Conservation (phyloP, 2,329 filamentous ascomycete species). For the Xylaria sp. region DNA sequence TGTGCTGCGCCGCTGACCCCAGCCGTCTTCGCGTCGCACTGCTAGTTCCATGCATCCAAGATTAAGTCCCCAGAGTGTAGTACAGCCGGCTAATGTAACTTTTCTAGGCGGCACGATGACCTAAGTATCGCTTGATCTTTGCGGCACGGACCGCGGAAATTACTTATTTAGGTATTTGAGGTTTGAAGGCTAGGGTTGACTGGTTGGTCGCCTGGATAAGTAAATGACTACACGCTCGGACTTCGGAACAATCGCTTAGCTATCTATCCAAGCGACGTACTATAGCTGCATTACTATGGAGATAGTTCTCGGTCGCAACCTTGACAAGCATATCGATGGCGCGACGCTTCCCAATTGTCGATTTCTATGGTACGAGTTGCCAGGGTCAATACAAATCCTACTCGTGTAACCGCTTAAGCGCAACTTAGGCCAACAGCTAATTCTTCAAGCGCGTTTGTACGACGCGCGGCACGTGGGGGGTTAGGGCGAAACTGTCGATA, state of each 20-base stretch:
- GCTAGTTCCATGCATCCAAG: slow-evolving; percentile 19
- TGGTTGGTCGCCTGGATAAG: neutral
- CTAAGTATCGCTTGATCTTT: slow-evolving; percentile 1
- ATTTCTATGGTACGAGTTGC: neutral
- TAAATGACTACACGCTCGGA: neutral
- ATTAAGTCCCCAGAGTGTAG: slow-evolving; percentile 13
- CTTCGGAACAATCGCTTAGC: neutral
- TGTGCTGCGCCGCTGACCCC: slow-evolving; percentile 13
- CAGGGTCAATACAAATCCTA: slow-evolving; percentile 1
- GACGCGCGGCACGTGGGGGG: slow-evolving; percentile 28
- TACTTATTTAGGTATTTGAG: neutral
- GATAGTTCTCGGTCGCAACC: neutral
- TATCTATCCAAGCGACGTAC: neutral
- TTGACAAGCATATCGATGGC: neutral
- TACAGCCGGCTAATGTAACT: slow-evolving; percentile 12
- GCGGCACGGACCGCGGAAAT: neutral
- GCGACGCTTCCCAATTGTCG: neutral
- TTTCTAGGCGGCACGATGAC: neutral
- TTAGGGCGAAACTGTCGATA: neutral
- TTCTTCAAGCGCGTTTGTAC: slow-evolving; percentile 33
- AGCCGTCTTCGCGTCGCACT: slow-evolving; percentile 15
- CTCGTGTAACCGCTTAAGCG: slow-evolving; percentile 34
- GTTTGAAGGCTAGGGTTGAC: neutral
- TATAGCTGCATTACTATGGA: neutral
- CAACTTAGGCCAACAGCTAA: slow-evolving; percentile 1